Evolutionary conservation across 2,329 filamentous ascomycete species (phyloP).

Genomic region (Colletotrichum higginsianum): DNA sequence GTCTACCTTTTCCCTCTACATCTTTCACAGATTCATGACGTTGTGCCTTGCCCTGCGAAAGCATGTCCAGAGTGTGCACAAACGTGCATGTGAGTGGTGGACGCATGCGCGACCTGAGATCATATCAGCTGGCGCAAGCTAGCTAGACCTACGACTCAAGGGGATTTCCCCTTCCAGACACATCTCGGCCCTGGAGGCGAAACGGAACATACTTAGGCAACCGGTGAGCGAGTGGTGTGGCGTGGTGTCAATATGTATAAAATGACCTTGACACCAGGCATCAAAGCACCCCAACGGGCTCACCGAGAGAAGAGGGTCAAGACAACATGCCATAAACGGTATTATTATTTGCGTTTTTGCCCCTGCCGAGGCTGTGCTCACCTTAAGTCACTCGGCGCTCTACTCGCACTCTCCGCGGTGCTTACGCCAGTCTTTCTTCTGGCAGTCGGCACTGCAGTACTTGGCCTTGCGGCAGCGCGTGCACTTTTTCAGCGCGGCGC

Average conservation of each 20-base stretch:
- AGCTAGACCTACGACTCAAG: too few species aligned
- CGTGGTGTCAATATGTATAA: neutral
- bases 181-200: neutral
- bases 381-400: conserved; percentile 13
- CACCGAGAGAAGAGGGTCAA: neutral
- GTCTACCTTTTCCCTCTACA: too few species aligned
- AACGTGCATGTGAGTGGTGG: neutral
- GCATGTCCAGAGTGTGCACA: neutral
- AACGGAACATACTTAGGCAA: neutral
- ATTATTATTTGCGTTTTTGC: neutral
- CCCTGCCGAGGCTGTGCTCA: neutral
- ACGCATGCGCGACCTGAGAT: neutral
- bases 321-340: neutral
- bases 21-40: too few species aligned
- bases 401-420: conserved; percentile 61
- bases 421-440: conserved; percentile 68
- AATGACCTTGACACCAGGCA: too few species aligned
- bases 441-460: conserved; percentile 69
- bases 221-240: neutral
- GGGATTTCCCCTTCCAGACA: too few species aligned
- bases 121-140: neutral
- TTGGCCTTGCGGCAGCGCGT: conserved; percentile 58
- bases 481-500: conserved; percentile 59
- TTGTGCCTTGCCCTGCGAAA: neutral
- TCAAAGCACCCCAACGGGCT: neutral